Evolutionary conservation across 495 filamentous ascomycete genomes (phyloP).

Genomic region (Lindgomyces ingoldianus): DNA sequence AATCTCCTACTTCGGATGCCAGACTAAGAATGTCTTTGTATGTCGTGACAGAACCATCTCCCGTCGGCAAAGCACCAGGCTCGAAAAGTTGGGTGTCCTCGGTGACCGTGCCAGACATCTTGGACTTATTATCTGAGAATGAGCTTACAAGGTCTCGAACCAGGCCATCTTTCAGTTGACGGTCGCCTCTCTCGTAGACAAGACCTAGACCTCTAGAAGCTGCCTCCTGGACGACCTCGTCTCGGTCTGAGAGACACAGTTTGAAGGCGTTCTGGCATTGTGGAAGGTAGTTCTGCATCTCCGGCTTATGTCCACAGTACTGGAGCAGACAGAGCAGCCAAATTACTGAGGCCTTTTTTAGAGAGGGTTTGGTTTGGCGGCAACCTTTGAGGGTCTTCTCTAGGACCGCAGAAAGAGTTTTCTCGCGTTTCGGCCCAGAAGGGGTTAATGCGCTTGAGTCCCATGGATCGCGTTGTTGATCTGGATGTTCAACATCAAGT

Average conservation of each 20-base stretch:
- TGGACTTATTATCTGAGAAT: conserved; percentile 72
- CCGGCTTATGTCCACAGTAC: conserved; percentile 73
- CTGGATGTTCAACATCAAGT: conserved; percentile 60
- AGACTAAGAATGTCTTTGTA: conserved; percentile 95
- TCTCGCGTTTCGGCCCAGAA: conserved; percentile 42
- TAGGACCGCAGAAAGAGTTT: conserved; percentile 56
- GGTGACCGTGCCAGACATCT: conserved; percentile 73
- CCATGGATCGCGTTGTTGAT: conserved; percentile 29
- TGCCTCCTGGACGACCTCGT: conserved; percentile 92
- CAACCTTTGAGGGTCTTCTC: conserved; percentile 73
- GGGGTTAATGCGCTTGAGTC: conserved; percentile 25
- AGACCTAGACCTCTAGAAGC: conserved; percentile 86
- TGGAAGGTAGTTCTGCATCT: conserved; percentile 70
- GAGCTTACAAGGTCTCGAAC: conserved; percentile 82
- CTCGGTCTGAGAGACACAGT: conserved; percentile 79
- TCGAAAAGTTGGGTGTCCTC: conserved; percentile 92
- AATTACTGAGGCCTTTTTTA: conserved; percentile 85
- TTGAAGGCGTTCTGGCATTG: conserved; percentile 87
- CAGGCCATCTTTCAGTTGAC: conserved; percentile 73
- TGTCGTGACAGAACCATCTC: conserved; percentile 83
- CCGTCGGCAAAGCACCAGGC: conserved; percentile 86
- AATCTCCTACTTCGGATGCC: conserved; percentile 90
- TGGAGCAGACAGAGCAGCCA: conserved; percentile 94
- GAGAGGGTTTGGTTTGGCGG: conserved; percentile 76
- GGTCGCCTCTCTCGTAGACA: conserved; percentile 88